These are phyloP conservation scores for Anisodus tanguticus DNA, from an alignment of 257 asterid genomes.

Conservation along the genomic window DNA sequence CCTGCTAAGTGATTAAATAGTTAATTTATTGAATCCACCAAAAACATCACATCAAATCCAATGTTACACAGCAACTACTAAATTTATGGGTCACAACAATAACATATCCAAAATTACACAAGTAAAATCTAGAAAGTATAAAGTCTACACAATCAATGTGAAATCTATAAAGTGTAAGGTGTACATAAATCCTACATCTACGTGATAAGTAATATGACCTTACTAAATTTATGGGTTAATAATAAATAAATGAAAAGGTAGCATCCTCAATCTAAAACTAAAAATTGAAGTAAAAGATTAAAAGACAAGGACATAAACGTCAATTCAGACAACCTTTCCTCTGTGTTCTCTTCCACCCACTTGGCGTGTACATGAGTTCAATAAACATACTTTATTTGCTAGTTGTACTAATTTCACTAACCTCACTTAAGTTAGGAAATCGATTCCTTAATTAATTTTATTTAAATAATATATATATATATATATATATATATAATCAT, in stretches of 20 bases:
- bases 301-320: background rate
- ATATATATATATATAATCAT: too few relatives aligned
- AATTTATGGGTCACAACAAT: too few relatives aligned
- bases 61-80: background rate
- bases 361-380: background rate
- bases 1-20: background rate
- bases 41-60: slow-evolving; percentile 23
- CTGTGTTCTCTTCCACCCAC: background rate
- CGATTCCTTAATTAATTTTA: too few relatives aligned
- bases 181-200: too few relatives aligned
- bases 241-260: background rate
- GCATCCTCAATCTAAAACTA: background rate
- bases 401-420: background rate
- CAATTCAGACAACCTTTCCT: background rate
- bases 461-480: too few relatives aligned
- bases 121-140: too few relatives aligned
- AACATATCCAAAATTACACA: too few relatives aligned
- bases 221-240: too few relatives aligned
- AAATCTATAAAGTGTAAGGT: too few relatives aligned
- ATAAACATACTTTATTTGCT: background rate
- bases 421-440: too few relatives aligned
- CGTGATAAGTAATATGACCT: too few relatives aligned
- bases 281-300: background rate
- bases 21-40: slow-evolving; percentile 15
- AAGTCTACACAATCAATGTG: too few relatives aligned